Evolutionary conservation across 2,329 filamentous ascomycete genomes (phyloP).

Genomic region (Aspergillus piperis): DNA sequence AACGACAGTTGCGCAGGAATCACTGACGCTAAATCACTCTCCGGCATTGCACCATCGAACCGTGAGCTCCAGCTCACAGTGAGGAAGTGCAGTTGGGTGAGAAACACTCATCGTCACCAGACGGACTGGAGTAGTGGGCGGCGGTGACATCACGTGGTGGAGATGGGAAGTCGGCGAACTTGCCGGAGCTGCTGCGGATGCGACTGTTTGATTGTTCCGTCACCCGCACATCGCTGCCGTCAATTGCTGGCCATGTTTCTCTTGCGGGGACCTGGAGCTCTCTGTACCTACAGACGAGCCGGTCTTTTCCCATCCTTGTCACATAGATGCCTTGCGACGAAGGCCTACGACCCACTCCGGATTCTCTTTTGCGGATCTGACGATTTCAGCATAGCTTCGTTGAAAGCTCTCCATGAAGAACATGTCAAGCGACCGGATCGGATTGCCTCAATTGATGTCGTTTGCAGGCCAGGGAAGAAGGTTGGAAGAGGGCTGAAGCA

Average conservation of each 20-base stretch:
- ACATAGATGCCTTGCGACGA: constrained; percentile 32
- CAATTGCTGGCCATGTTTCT: constrained; percentile 27
- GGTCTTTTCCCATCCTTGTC: constrained; percentile 12
- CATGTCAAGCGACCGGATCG: constrained; percentile 53
- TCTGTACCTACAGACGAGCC: constrained; percentile 26
- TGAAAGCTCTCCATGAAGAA: constrained; percentile 68
- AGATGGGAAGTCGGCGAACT: constrained; percentile 8
- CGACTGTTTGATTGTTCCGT: not conserved
- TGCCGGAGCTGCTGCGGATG: constrained; percentile 18
- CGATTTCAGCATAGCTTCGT: constrained; percentile 77
- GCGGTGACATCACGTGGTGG: constrained; percentile 38
- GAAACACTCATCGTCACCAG: constrained; percentile 9
- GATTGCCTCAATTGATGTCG: constrained; percentile 79
- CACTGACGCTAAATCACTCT: constrained; percentile 44
- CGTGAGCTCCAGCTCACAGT: constrained; percentile 19
- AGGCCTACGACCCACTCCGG: constrained; percentile 60
- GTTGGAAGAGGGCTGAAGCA: constrained; percentile 72
- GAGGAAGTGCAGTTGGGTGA: constrained; percentile 2
- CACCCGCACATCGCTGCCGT: constrained; percentile 5
- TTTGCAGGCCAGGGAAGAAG: constrained; percentile 77
- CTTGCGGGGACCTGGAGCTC: constrained; percentile 21
- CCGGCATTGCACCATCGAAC: constrained; percentile 40
- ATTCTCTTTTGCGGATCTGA: constrained; percentile 96
- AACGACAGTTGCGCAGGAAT: constrained; percentile 85
- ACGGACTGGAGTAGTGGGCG: constrained; percentile 23